Conservation (phyloP, 148 eudicot species). For the Cornus controversa region DNA sequence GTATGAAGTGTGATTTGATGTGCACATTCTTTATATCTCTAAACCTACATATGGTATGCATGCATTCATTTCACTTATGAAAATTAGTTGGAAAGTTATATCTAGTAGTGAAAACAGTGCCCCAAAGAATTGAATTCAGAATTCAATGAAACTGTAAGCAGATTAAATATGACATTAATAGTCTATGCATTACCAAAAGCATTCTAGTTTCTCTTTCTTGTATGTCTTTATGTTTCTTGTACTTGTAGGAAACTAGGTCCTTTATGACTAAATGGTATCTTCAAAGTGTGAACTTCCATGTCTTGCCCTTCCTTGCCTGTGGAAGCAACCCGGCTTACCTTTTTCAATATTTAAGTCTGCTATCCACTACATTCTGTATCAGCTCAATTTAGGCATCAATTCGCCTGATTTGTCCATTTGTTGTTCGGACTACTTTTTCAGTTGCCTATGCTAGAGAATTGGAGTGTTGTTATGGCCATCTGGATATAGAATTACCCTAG, state of each 20-base stretch:
- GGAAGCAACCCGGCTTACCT: background rate
- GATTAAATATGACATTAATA: background rate
- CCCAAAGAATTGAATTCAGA: no score
- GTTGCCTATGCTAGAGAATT: background rate
- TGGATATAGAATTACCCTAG: background rate
- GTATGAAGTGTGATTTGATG: no score
- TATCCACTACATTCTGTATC: background rate
- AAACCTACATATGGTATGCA: background rate
- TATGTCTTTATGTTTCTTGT: no score
- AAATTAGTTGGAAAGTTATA: no score
- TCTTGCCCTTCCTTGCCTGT: background rate
- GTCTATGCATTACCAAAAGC: background rate
- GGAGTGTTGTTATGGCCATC: no score
- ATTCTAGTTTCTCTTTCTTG: background rate
- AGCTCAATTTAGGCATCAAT: background rate
- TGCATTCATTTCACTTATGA: background rate
- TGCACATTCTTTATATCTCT: background rate
- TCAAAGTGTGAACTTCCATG: slow-evolving; percentile 1
- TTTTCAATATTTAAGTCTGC: background rate
- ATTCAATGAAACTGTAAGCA: background rate
- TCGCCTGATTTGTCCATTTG: background rate
- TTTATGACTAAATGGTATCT: background rate
- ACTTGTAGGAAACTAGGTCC: background rate
- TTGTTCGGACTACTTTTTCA: background rate
- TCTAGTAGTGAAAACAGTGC: no score